Base-by-base conservation (phyloP, 1,284 basidiomycete species). In the Quambalaria eucalypti region DNA sequence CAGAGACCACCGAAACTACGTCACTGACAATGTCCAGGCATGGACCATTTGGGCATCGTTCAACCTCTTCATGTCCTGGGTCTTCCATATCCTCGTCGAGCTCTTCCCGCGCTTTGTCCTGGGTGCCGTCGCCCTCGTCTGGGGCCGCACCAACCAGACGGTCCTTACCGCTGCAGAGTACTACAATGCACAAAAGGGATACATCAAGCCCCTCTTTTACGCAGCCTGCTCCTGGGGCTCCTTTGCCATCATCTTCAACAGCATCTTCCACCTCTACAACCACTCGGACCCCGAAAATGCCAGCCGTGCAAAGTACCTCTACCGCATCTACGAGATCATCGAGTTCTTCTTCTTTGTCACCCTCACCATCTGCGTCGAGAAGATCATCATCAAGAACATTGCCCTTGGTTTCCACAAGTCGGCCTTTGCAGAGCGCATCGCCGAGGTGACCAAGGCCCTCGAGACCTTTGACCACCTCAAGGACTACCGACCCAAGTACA, bases 381-480 rank as follows among this genome's bases (percentile, higher is more conserved):
- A 73, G 64, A 59, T 73, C 53, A 58, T 73, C 33, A 62, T 73
- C 60, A 66, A 65, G 62, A 57, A 60, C 49, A 71, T 73, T 29
- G 67, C 71, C 51, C 69, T 73, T 55, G 62, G 61, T 19, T 89
- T 89, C 77, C 87, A 89, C 71, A 81, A 79, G 46, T 84, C 82
- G 7, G 87, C 87, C 12, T 89, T 84, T 69, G 81, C 81, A 59
- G 87, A 89, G 33, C 85, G 87, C 51, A 78, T 87, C 14, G 80
- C 82, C 9, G 77, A 79, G 21, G 79, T 87, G 2, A 77, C 79
- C 47, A 76, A 79, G 50, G 78, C 83, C 2, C 80, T 88, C 25
- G 74, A 75, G 21, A 82, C 83, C 31, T 81, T 89, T 55, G 87
- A 89, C 74, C 80, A 80, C 62, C 80, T 89, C 30, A 82, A 85